Evolutionary conservation across 208 protist genomes (phyloP).

Genomic region (Leptomonas pyrrhocoris): DNA sequence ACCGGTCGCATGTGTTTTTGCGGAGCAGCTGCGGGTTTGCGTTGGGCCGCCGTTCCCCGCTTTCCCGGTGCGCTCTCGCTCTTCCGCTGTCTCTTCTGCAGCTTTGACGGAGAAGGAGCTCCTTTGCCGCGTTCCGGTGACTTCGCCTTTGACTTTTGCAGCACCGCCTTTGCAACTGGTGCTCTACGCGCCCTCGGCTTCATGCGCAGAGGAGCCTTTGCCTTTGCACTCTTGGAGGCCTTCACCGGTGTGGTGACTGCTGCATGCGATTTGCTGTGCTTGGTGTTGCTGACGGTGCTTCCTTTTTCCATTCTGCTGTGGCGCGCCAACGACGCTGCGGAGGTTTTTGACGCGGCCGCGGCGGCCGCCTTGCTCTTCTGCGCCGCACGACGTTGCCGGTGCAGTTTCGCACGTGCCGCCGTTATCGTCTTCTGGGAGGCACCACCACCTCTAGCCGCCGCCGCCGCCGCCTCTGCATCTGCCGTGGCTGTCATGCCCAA

Average conservation of each 20-base stretch:
- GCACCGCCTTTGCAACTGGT: neutral
- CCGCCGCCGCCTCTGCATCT: conserved; percentile 33
- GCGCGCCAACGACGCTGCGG: no score
- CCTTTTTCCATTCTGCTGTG: no score
- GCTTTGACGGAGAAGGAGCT: neutral
- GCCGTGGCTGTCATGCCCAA: conserved; percentile 41
- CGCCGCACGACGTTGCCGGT: neutral
- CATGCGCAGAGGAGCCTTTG: conserved; percentile 6
- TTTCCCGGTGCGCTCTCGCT: neutral
- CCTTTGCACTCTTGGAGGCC: neutral
- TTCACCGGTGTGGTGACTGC: no score
- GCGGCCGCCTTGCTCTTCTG: neutral
- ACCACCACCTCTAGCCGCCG: conserved; percentile 1
- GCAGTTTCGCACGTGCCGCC: conserved; percentile 1
- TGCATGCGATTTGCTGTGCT: no score
- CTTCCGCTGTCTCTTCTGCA: neutral
- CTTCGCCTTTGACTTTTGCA: neutral
- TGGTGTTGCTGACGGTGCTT: no score
- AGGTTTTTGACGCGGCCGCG: no score
- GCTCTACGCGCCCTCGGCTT: neutral
- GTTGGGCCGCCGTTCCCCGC: conserved; percentile 6
- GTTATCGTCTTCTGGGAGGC: neutral
- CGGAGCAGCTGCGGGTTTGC: no score
- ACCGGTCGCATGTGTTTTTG: conserved; percentile 10
- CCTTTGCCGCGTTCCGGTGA: neutral